These are phyloP conservation scores for Trichoderma reesei DNA, from an alignment of 495 filamentous ascomycete species.

Conservation along the genomic window DNA sequence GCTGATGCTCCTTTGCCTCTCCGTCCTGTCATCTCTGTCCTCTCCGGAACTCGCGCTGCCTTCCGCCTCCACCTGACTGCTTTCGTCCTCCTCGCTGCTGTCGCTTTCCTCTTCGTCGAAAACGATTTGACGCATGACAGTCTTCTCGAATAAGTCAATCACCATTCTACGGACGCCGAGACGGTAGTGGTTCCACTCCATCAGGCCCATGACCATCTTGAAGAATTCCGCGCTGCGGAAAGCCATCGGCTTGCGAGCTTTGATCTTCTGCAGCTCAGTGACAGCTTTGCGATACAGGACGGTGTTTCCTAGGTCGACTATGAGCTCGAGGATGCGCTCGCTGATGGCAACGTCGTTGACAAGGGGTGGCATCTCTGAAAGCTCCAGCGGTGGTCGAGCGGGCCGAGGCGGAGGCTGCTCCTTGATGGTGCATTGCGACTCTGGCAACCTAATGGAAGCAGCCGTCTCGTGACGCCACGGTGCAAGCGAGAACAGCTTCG, in stretches of 20 bases:
- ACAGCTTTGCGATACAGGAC: conserved; percentile 72
- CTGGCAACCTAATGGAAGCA: conserved; percentile 29
- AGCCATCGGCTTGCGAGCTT: conserved; percentile 42
- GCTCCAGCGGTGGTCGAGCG: conserved; percentile 2
- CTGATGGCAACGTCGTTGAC: conserved; percentile 28
- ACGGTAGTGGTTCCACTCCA: conserved; percentile 88
- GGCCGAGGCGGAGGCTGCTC: conserved; percentile 18
- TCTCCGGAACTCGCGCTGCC: conserved; percentile 27
- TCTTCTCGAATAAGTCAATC: conserved; percentile 87
- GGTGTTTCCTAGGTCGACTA: conserved; percentile 80
- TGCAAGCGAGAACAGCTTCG: conserved; percentile 56
- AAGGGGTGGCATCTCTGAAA: neutral
- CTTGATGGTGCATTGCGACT: conserved; percentile 34
- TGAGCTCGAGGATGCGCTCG: conserved; percentile 64
- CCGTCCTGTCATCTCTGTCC: conserved; percentile 34
- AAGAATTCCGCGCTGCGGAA: conserved; percentile 74
- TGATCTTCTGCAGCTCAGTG: conserved; percentile 55
- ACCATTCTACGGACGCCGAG: conserved; percentile 77
- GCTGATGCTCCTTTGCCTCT: conserved; percentile 43
- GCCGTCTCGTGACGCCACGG: conserved; percentile 39
- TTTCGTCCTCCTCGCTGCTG: conserved; percentile 4
- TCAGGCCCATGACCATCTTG: conserved; percentile 66
- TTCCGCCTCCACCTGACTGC: conserved; percentile 12
- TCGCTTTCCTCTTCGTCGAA: conserved; percentile 39
- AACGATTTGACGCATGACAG: conserved; percentile 72